A percentile compares a stretch with the other conserved stretches of the same genome.
Evolutionary conservation across 768 basidiomycete genomes (phyloP).

Genomic region (Trametes coccinea): DNA sequence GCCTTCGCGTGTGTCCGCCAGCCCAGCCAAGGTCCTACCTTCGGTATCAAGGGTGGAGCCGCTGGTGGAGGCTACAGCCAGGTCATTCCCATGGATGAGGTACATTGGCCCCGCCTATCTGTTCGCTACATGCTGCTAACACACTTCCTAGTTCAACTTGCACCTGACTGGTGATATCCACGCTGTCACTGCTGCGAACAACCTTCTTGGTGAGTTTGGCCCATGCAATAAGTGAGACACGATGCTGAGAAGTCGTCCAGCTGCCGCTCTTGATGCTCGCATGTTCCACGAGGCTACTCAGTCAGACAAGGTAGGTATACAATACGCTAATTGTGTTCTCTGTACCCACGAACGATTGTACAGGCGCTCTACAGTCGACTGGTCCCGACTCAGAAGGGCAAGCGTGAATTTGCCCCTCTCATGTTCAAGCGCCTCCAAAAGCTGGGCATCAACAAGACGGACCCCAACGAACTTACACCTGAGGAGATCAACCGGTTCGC

Average conservation of each 20-base stretch:
- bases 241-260: constrained; percentile 39
- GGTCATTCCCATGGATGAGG: constrained; percentile 99
- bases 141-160: constrained; percentile 74
- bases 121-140: background rate
- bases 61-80: constrained; percentile 98
- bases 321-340: background rate
- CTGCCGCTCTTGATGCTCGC: constrained; percentile 94
- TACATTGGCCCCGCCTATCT: constrained; percentile 29
- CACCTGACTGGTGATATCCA: constrained; percentile 98
- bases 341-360: background rate
- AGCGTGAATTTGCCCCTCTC: constrained; percentile 90
- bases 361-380: constrained; percentile 87
- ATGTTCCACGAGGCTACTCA: constrained; percentile 98
- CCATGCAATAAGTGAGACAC: background rate
- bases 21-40: constrained; percentile 97
- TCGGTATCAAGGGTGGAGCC: constrained; percentile 98
- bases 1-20: constrained; percentile 97
- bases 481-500: constrained; percentile 91
- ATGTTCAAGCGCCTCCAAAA: constrained; percentile 96
- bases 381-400: constrained; percentile 91
- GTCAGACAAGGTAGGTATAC: constrained; percentile 71
- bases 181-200: constrained; percentile 96
- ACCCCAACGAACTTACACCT: constrained; percentile 88
- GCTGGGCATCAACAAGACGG: constrained; percentile 91
- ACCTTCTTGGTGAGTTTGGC: constrained; percentile 72